Evolutionary conservation across 1,284 basidiomycete species (phyloP).

Genomic region (Clitocybe nebularis): DNA sequence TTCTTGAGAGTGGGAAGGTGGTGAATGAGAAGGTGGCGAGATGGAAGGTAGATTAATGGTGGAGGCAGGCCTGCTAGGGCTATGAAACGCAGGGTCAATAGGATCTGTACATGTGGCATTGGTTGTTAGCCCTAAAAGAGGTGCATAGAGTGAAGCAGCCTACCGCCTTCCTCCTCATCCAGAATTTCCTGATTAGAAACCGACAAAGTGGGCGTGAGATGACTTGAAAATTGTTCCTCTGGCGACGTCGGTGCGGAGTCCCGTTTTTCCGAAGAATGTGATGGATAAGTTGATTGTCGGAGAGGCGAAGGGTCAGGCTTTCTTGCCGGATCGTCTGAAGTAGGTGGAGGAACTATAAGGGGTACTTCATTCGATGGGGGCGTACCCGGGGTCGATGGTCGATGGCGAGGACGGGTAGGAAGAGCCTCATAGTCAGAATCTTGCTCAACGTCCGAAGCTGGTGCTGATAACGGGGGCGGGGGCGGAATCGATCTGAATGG

Average conservation of each 20-base stretch:
- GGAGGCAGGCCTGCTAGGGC: conserved; percentile 37
- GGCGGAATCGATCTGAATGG: conserved; percentile 16
- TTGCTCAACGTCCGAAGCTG: conserved; percentile 16
- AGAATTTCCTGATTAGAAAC: conserved; percentile 39
- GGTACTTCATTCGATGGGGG: conserved; percentile 18
- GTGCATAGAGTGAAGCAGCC: conserved; percentile 19
- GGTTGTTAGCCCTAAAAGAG: background rate
- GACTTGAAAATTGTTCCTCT: conserved; percentile 9
- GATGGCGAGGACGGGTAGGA: conserved; percentile 18
- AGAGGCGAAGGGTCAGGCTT: conserved; percentile 15
- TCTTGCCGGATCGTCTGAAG: conserved; percentile 9
- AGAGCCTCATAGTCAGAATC: conserved; percentile 21
- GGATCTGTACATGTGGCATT: conserved; percentile 43
- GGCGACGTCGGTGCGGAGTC: background rate
- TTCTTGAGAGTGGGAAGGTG: conserved; percentile 6
- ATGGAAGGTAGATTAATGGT: conserved; percentile 20
- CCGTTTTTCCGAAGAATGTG: conserved; percentile 7
- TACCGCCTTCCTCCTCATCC: conserved; percentile 61
- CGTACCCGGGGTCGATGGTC: conserved; percentile 14
- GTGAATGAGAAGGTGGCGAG: conserved; percentile 10
- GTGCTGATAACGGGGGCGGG: conserved; percentile 16
- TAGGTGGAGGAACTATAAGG: conserved; percentile 21
- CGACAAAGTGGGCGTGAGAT: conserved; percentile 8
- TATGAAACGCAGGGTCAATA: conserved; percentile 60
- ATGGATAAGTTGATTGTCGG: conserved; percentile 11